Evolutionary conservation across 2,329 filamentous ascomycete species (phyloP).

Genomic region (Cladosporium oxysporum): DNA sequence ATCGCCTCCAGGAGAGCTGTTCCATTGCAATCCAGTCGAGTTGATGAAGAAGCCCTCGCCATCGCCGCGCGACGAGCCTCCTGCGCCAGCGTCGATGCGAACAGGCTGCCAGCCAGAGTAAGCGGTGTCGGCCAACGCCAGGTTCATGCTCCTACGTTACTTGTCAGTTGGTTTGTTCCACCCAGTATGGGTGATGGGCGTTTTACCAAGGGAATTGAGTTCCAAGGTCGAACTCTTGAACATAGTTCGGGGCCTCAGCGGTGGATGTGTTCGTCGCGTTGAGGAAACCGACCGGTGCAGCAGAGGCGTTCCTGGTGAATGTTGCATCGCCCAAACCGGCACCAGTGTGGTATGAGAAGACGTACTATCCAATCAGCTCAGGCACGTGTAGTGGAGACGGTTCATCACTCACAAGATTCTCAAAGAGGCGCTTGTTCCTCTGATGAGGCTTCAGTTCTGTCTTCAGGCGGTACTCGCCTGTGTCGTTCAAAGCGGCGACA

Average conservation of each 20-base stretch:
- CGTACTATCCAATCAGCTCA: conserved; percentile 22
- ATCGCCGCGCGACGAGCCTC: conserved; percentile 16
- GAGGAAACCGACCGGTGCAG: conserved; percentile 30
- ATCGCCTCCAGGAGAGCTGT: conserved; percentile 19
- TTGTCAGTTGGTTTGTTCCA: neutral
- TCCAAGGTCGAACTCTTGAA: conserved; percentile 37
- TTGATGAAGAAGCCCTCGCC: conserved; percentile 35
- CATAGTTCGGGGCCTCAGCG: conserved; percentile 24
- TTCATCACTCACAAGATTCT: neutral
- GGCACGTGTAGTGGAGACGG: neutral
- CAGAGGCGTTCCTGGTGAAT: conserved; percentile 25
- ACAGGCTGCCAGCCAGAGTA: conserved; percentile 39
- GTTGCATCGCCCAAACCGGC: conserved; percentile 35
- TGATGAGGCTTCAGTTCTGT: conserved; percentile 31
- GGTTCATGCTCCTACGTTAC: conserved; percentile 13
- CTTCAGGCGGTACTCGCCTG: conserved; percentile 33
- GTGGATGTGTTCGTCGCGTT: conserved; percentile 30
- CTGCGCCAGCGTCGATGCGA: conserved; percentile 32
- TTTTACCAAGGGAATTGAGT: conserved; percentile 32
- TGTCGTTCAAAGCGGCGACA: conserved; percentile 30
- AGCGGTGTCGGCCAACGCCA: conserved; percentile 26
- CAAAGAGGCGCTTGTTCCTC: conserved; percentile 22
- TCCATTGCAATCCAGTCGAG: conserved; percentile 37
- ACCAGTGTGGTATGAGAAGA: conserved; percentile 33
- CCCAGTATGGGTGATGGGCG: neutral